Conservation (phyloP, 2,329 filamentous ascomycete genomes). For the Exophiala mesophila region DNA sequence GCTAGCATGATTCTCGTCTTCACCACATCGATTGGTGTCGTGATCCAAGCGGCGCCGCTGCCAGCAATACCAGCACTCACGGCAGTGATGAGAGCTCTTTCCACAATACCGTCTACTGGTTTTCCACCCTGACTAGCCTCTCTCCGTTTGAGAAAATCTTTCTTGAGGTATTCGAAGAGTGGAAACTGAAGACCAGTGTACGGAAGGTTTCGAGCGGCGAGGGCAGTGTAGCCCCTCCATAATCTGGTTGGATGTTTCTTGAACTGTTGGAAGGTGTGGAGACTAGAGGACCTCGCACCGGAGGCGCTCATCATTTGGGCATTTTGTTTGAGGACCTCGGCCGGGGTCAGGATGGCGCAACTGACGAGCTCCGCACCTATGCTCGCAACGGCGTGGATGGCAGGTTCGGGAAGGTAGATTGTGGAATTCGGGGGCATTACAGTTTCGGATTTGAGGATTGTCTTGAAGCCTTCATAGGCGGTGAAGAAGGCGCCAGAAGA, state of each 20-base stretch:
- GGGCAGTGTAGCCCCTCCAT: slow-evolving; percentile 71
- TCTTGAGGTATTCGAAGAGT: slow-evolving; percentile 69
- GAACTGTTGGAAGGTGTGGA: slow-evolving; percentile 55
- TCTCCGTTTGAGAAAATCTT: slow-evolving; percentile 45
- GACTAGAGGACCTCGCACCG: slow-evolving; percentile 41
- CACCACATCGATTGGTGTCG: slow-evolving; percentile 82
- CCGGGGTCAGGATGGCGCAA: slow-evolving; percentile 79
- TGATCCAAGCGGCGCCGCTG: slow-evolving; percentile 69
- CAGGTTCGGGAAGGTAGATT: slow-evolving; percentile 56
- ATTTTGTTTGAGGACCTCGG: slow-evolving; percentile 90
- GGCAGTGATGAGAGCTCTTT: slow-evolving; percentile 68
- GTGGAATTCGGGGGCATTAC: slow-evolving; percentile 42
- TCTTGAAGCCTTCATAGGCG: slow-evolving; percentile 76
- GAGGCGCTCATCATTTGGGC: slow-evolving; percentile 66
- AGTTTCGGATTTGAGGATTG: slow-evolving; percentile 51
- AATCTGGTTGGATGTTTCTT: slow-evolving; percentile 50
- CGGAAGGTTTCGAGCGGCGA: slow-evolving; percentile 76
- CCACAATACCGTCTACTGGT: slow-evolving; percentile 44
- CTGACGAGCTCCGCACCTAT: slow-evolving; percentile 75
- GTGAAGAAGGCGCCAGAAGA: slow-evolving; percentile 86
- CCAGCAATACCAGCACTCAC: slow-evolving; percentile 69
- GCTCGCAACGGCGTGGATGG: slow-evolving; percentile 70
- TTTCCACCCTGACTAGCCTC: slow-evolving; percentile 35
- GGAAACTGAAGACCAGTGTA: slow-evolving; percentile 88
- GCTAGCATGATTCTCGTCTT: slow-evolving; percentile 86